Percentiles rank a stretch among this genome's conserved stretches.
phyloP scores from a whole-genome alignment of 768 basidiomycete genomes.

The Tricholoma sp. region DNA sequence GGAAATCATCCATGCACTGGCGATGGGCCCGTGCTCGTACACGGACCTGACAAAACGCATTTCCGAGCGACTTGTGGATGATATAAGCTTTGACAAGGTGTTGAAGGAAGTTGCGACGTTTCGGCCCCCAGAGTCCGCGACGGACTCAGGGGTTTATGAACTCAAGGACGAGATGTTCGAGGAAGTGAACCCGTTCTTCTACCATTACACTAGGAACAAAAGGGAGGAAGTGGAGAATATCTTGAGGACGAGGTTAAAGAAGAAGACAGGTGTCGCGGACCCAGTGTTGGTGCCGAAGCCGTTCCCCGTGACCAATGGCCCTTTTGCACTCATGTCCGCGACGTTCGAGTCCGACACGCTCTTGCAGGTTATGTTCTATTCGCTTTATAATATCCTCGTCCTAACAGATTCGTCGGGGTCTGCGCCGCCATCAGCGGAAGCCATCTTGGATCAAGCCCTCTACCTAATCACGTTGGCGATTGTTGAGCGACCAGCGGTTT shows the following conservation, averaged over 20 bases:
- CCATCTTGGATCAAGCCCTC: slow-evolving; percentile 83
- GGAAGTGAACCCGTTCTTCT: slow-evolving; percentile 94
- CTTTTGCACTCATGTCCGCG: slow-evolving; percentile 60
- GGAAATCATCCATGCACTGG: slow-evolving; percentile 88
- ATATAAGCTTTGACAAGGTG: slow-evolving; percentile 74
- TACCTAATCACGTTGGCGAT: slow-evolving; percentile 84
- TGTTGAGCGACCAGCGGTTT: slow-evolving; percentile 59
- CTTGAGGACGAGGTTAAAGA: slow-evolving; percentile 61
- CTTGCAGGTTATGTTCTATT: slow-evolving; percentile 79
- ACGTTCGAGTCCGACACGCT: slow-evolving; percentile 68
- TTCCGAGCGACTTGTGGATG: slow-evolving; percentile 84
- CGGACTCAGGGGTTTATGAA: slow-evolving; percentile 84
- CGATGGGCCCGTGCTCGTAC: slow-evolving; percentile 81
- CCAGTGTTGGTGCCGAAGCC: slow-evolving; percentile 73
- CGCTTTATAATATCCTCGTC: slow-evolving; percentile 67
- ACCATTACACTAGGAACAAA: slow-evolving; percentile 91
- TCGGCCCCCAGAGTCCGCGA: slow-evolving; percentile 69
- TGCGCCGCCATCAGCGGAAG: slow-evolving; percentile 76
- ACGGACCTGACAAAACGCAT: slow-evolving; percentile 90
- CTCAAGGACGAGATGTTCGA: slow-evolving; percentile 77
- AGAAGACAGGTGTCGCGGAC: slow-evolving; percentile 54
- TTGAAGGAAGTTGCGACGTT: slow-evolving; percentile 78
- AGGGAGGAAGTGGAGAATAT: slow-evolving; percentile 86
- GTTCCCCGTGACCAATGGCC: slow-evolving; percentile 58
- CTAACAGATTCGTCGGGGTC: slow-evolving; percentile 55